Base-by-base conservation (phyloP, 1,284 basidiomycete species). In the Flammula alnicola region DNA sequence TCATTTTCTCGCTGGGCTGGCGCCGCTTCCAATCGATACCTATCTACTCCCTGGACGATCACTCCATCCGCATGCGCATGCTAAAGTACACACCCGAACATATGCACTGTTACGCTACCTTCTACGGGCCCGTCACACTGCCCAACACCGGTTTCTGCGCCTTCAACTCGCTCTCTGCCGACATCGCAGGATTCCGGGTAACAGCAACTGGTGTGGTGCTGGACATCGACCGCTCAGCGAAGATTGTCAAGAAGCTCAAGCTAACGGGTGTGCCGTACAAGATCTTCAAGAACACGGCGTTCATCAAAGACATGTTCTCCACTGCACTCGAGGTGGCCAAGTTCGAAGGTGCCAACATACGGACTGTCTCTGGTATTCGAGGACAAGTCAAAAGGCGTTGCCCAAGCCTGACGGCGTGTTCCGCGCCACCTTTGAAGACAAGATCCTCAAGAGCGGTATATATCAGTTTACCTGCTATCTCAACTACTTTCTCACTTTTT, bases 11-110 rank as follows among this genome's bases (percentile, higher is more conserved):
- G 2, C 74, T 98, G 9, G 96, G 96, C 7, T 99, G 96, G 96
- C 77, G 97, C 43, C 80, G 96, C 16, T 99, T 99, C 78, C 96
- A 99, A 70, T 89, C 85, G 0, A 77, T 97, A 20, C 96, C 96
- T 0, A 89, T 98, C 58, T 99, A 98, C 70, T 94, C 93, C 19
- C 77, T 99, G 22, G 97, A 99, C 69, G 96, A 99, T 67, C 93
- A 97, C 63, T 93, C 90, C 3, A 94, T 96, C 59, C 89, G 97
- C 22, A 98, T 99, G 85, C 91, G 97, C 38, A 93, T 98, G 91
- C 88, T 99, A 70, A 99, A 99, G 75, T 99, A 99, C 68, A 98
- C 97, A 0, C 96, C 96, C 0, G 97, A 99, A 71, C 96, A 99
- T 65, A 98, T 97, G 94, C 97, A 99, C 68, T 99, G 96, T 64